phyloP scores from a whole-genome alignment of 1,284 basidiomycete genomes.

The Bothia castanella region DNA sequence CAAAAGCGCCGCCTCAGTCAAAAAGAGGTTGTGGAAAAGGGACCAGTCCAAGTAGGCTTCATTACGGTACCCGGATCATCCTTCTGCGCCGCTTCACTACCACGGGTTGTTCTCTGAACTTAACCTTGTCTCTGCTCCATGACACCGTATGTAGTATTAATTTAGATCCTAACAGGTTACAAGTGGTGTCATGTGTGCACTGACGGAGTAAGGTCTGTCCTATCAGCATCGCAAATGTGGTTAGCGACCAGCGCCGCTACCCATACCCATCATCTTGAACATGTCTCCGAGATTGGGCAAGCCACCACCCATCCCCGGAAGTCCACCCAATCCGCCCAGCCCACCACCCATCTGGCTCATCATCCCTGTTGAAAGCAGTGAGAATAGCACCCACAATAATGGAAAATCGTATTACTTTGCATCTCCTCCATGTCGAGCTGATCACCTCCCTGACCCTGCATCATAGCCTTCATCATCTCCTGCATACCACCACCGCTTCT shows the following conservation, averaged over 20 bases:
- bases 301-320: slow-evolving; percentile 43
- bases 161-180: slow-evolving; percentile 14
- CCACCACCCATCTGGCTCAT: slow-evolving; percentile 81
- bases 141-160: slow-evolving; percentile 17
- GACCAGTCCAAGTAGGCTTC: slow-evolving; percentile 31
- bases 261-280: slow-evolving; percentile 86
- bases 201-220: slow-evolving; percentile 11
- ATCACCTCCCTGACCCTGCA: slow-evolving; percentile 84
- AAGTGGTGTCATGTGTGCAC: slow-evolving; percentile 20
- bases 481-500: slow-evolving; percentile 84
- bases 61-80: slow-evolving; percentile 23
- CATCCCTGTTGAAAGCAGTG: slow-evolving; percentile 51
- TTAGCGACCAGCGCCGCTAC: slow-evolving; percentile 40
- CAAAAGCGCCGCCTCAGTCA: slow-evolving; percentile 62
- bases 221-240: slow-evolving; percentile 5
- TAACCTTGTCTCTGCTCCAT: slow-evolving; percentile 28
- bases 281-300: slow-evolving; percentile 70
- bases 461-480: slow-evolving; percentile 95
- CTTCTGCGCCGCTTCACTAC: slow-evolving; percentile 9
- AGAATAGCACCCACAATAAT: slow-evolving; percentile 11
- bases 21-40: slow-evolving; percentile 64
- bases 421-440: slow-evolving; percentile 83
- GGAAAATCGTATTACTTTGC: slow-evolving; percentile 55
- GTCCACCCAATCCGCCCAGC: slow-evolving; percentile 51
- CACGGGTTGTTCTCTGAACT: slow-evolving; percentile 19